Evolutionary conservation across 345 rosid genomes (phyloP), one percentile per base, ranked within the genome.

Genomic region (Hypericum androsaemum): DNA sequence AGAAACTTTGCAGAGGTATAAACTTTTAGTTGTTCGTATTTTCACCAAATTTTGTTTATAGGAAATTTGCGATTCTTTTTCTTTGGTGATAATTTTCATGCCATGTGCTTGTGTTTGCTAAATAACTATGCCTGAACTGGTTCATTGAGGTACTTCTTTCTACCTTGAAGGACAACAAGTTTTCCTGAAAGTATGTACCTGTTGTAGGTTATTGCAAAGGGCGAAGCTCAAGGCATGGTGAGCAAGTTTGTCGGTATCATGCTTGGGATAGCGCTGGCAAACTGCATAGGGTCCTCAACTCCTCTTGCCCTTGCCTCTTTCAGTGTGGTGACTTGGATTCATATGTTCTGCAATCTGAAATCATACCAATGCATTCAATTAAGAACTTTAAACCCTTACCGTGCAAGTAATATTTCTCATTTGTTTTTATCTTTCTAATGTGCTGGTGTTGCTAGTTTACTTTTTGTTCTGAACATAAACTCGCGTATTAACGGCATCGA

Each of bases 221-320:
- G 95, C 61, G 98, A 92, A 81, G 98, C 98, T 73, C 98, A 92
- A 71, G 98, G 98, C 73, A 92, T 92, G 98, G 86, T 88, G 63
- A 88, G 96, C 82, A 88, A 81, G 70, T 81, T 84, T 58, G 47
- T 88, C 48, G 96, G 95, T 53, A 88, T 92, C 37, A 45, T 68
- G 66, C 75, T 92, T 22, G 98, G 98, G 58, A 92, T 92, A 60
- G 83, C 84, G 52, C 50, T 88, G 75, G 95, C 82, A 50, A 88
- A 82, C 61, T 58, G 63, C 65, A 60, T 83, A 49, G 86, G 98
- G 68, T 76, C 89, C 14, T 92, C 95, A 11, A 77, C 71, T 37
- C 65, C 94, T 53, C 81, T 85, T 61, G 84, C 95, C 12, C 80
- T 92, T 70, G 80, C 83, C 71, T 68, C 89, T 36, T 92, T 92